Conservation (phyloP, 2,329 filamentous ascomycete species). For the Neocucurbitaria cava region DNA sequence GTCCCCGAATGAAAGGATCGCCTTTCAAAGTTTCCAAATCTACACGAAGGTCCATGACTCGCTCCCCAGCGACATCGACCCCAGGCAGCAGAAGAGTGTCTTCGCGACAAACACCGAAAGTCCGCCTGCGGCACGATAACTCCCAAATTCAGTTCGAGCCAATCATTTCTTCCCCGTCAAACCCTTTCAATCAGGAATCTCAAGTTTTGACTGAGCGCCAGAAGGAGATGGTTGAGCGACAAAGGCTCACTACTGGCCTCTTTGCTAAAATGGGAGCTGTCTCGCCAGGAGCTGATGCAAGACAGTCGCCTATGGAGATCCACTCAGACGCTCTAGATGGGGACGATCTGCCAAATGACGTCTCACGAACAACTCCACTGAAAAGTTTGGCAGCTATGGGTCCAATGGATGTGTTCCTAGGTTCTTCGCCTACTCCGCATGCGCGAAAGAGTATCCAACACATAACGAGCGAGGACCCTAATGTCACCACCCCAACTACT, state of each 20-base stretch:
- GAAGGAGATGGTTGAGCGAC: conserved; percentile 76
- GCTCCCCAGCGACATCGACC: conserved; percentile 35
- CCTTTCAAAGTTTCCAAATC: conserved; percentile 37
- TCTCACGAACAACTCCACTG: conserved; percentile 34
- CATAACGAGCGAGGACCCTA: conserved; percentile 34
- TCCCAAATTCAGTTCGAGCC: conserved; percentile 81
- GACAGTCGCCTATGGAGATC: conserved; percentile 35
- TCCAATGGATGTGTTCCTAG: conserved; percentile 45
- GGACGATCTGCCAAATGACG: conserved; percentile 32
- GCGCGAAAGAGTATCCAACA: conserved; percentile 35
- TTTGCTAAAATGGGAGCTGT: conserved; percentile 66
- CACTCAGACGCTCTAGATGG: conserved; percentile 36
- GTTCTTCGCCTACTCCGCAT: conserved; percentile 47
- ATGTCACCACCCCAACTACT: conserved; percentile 36
- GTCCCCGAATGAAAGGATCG: conserved; percentile 33
- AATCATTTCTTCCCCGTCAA: conserved; percentile 66
- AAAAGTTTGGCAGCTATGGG: conserved; percentile 35
- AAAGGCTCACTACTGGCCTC: conserved; percentile 68
- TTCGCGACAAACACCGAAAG: conserved; percentile 50
- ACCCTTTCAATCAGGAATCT: conserved; percentile 62
- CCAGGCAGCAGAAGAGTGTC: conserved; percentile 28
- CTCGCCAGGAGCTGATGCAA: conserved; percentile 21
- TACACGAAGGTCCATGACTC: conserved; percentile 27
- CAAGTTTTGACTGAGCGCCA: conserved; percentile 81
- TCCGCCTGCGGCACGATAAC: conserved; percentile 75